Conservation (phyloP, 1,284 basidiomycete species). For the Melampsora larici-populina region DNA sequence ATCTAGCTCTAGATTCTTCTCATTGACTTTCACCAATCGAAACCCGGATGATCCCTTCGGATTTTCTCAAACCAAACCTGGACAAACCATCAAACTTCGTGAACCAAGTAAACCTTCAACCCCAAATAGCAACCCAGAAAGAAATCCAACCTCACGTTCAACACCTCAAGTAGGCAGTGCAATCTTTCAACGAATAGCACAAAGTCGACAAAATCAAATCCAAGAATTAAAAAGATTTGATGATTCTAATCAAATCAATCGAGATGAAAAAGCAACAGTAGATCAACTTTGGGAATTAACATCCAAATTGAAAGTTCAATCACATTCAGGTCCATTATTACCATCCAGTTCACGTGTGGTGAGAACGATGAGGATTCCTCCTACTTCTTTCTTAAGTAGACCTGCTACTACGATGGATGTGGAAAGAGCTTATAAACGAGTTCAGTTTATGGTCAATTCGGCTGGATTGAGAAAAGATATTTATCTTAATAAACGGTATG, state of each 20-base stretch:
- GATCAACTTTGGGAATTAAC: conserved; percentile 31
- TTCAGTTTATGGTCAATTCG: conserved; percentile 11
- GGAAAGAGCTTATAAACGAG: conserved; percentile 30
- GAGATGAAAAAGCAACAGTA: conserved; percentile 37
- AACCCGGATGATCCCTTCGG: neutral
- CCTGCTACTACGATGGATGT: conserved; percentile 28
- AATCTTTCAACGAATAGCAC: conserved; percentile 28
- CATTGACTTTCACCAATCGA: neutral
- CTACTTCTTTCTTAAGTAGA: conserved; percentile 31
- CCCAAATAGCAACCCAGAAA: neutral
- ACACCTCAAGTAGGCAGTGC: neutral
- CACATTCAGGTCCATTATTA: conserved; percentile 34
- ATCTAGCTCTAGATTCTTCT: neutral
- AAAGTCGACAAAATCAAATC: conserved; percentile 19
- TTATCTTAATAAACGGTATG: conserved; percentile 34
- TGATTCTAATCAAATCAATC: neutral
- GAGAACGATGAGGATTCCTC: conserved; percentile 21
- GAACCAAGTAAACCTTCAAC: neutral
- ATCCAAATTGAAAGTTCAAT: conserved; percentile 31
- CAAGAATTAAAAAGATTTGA: conserved; percentile 10
- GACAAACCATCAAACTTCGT: neutral
- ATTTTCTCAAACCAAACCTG: neutral
- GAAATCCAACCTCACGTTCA: neutral
- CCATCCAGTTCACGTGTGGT: conserved; percentile 34
- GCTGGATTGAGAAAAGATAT: conserved; percentile 25